Conservation (phyloP, 148 eudicot genomes). For the Rhododendron ferrugineum region DNA sequence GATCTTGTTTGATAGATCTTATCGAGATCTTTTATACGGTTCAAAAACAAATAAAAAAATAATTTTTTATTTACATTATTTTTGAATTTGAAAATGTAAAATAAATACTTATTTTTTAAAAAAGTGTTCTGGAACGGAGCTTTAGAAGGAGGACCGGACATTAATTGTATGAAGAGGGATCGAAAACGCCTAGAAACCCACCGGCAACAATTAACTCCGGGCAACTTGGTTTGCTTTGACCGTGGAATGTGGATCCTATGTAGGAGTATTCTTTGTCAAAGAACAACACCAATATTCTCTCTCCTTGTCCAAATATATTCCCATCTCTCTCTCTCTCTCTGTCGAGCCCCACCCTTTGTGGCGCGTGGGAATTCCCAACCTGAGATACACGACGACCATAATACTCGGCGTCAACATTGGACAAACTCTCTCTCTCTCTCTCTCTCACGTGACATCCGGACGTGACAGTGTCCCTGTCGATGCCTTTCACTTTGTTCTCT, state of each 20-base stretch:
- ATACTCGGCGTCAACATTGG: constrained; percentile 43
- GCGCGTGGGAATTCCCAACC: constrained; percentile 17
- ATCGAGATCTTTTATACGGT: no score
- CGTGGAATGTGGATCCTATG: background rate
- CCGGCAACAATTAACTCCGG: background rate
- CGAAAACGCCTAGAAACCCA: background rate
- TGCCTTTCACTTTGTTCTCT: constrained; percentile 14
- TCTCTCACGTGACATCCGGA: constrained; percentile 24
- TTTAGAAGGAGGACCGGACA: background rate
- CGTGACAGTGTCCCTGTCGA: constrained; percentile 26
- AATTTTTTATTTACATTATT: no score
- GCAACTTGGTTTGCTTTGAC: background rate
- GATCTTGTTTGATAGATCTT: no score
- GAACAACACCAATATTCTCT: constrained; percentile 55
- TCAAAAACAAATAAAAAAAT: no score
- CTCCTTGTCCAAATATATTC: constrained; percentile 61
- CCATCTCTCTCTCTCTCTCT: background rate
- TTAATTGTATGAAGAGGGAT: background rate
- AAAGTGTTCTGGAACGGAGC: no score
- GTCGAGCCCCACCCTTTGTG: constrained; percentile 23
- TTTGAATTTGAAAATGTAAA: no score
- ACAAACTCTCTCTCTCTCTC: background rate
- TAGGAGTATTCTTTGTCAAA: background rate
- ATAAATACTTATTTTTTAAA: no score
- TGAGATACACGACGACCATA: constrained; percentile 17